Evolutionary conservation across 176 grass and related monocot species (phyloP), one percentile per base, ranked within the genome.

Genomic region (Olyra latifolia): DNA sequence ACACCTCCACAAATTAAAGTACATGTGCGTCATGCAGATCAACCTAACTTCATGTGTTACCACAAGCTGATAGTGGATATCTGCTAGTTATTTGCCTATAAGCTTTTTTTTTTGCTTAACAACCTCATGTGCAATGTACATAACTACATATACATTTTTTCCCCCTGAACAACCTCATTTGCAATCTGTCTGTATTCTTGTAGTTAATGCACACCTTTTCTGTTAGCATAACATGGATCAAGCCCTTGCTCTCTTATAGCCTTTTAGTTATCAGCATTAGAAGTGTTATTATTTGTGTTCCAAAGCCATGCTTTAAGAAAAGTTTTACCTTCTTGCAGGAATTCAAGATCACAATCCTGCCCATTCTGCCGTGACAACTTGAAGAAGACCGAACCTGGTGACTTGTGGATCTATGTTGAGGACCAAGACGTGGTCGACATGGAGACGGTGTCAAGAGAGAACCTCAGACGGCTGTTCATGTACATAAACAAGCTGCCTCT

Each of bases 401-500:
- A 91, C 87, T 71, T 94, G 30, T 94, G 92, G 92, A 78, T 94
- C 53, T 94, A 87, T 6, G 68, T 87, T 0, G 86, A 89, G 50
- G 77, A 62, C 32, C 83, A 91, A 56, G 86, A 94, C 48, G 77
- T 94, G 35, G 86, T 94, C 0, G 92, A 94, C 69, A 71, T 87
- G 76, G 89, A 83, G 58, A 87, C 83, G 0, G 71, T 94, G 16
- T 87, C 86, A 3, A 88, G 62, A 23, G 86, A 94, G 27, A 89
- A 91, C 80, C 83, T 91, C 58, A 78, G 77, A 56, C 77, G 89
- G 65, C 83, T 94, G 55, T 91, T 94, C 86, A 81, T 91, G 92
- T 94, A 94, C 84, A 91, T 91, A 84, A 82, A 86, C 77, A 94
- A 94, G 84, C 65, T 94, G 80, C 86, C 92, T 54, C 72, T 94